Base-by-base conservation (phyloP, 2,329 filamentous ascomycete species). In the Acrodontium crateriforme region DNA sequence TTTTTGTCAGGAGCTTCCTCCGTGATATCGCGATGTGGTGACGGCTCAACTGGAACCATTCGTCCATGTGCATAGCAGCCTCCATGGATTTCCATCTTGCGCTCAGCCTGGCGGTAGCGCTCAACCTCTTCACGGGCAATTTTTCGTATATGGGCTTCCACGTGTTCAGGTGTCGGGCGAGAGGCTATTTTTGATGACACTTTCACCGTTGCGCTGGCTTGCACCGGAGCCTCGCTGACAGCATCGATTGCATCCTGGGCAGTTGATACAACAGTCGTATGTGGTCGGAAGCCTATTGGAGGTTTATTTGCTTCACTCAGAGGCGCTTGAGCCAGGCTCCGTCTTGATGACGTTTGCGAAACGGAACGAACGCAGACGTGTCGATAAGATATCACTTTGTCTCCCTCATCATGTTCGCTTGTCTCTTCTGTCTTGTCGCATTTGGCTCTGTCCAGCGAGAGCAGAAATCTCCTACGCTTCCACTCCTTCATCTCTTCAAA, bases 101-200 rank as follows among this genome's bases (percentile, higher is more conserved):
- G 42, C 36, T 53, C 50, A 5, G 42, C 44, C 28, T 45, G 40
- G 11, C 49, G 42, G 29, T 50, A 54, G 8, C 41, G 41, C 14
- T 42, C 40, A 20, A 54, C 38, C 25, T 54, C 50, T 17, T 54
- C 47, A 16, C 49, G 38, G 17, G 49, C 48, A 20, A 53, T 44
- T 22, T 32, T 39, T 2, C 49, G 40, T 16, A 53, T 44, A 16
- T 50, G 43, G 5, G 28, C 24, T 18, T 43, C 37, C 3, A n/a
- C n/a, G n/a, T n/a, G n/a, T n/a, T n/a, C n/a, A n/a, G n/a, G n/a
- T n/a, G n/a, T n/a, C n/a, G n/a, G n/a, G n/a, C n/a, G n/a, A n/a
- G n/a, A n/a, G n/a, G n/a, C n/a, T n/a, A n/a, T n/a, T n/a, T n/a
- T n/a, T n/a, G n/a, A n/a, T n/a, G n/a, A n/a, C n/a, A n/a, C n/a